phyloP scores from a whole-genome alignment of 2,329 filamentous ascomycete species.

The Beauveria caledonica region DNA sequence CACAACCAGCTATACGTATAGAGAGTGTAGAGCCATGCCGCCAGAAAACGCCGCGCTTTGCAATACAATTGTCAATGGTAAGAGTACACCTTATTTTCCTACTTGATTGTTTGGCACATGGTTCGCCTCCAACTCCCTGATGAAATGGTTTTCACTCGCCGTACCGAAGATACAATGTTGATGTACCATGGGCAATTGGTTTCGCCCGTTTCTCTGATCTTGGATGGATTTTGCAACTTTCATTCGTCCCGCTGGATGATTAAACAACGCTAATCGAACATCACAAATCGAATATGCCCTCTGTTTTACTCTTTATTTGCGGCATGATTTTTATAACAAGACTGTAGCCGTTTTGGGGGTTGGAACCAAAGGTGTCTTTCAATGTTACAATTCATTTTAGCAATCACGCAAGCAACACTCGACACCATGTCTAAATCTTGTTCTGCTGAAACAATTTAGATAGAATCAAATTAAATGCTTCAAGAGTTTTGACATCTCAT shows the following conservation, averaged over 20 bases:
- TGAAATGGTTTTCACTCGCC: conserved; percentile 15
- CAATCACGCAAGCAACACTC: no score
- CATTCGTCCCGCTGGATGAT: background rate
- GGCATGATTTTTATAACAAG: no score
- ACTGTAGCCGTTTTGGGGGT: no score
- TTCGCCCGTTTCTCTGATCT: conserved; percentile 13
- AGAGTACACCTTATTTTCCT: background rate
- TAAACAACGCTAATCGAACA: background rate
- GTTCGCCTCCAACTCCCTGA: background rate
- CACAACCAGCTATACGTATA: no score
- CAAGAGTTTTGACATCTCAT: no score
- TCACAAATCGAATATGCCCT: background rate
- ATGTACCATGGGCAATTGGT: conserved; percentile 14
- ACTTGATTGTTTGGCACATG: background rate
- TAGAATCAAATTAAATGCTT: no score
- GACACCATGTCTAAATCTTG: no score
- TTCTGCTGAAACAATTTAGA: no score
- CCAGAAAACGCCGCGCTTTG: background rate
- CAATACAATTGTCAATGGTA: background rate
- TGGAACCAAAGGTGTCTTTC: no score
- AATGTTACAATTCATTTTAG: no score
- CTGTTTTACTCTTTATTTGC: background rate
- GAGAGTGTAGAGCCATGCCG: background rate
- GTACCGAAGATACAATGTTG: conserved; percentile 14
- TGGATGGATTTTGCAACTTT: background rate